phyloP scores from a whole-genome alignment of 2,329 filamentous ascomycete species.

The Colletotrichum salicis region DNA sequence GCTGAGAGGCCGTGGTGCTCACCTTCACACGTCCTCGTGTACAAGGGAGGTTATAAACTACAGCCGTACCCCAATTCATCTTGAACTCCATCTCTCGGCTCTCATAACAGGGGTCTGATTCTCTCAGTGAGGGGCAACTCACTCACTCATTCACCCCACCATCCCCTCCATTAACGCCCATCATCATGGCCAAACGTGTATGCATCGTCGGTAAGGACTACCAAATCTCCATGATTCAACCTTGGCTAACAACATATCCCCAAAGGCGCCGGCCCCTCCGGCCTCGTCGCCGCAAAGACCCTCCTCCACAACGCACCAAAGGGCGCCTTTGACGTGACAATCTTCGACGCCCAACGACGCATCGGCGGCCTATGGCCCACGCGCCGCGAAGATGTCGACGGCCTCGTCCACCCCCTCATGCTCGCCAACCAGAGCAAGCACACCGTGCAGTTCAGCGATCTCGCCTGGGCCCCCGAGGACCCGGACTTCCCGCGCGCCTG shows the following conservation, averaged over 20 bases:
- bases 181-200: conserved; percentile 51
- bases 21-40: neutral
- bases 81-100: neutral
- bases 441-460: conserved; percentile 77
- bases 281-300: conserved; percentile 77
- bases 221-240: neutral
- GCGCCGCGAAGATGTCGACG: conserved; percentile 56
- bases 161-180: neutral
- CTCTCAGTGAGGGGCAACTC: conserved; percentile 19
- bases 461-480: conserved; percentile 71
- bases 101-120: conserved; percentile 8
- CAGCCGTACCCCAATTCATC: neutral
- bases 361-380: conserved; percentile 84
- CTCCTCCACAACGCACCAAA: conserved; percentile 69
- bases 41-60: neutral
- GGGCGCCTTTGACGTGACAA: conserved; percentile 71
- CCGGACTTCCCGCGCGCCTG: conserved; percentile 80
- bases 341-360: conserved; percentile 74
- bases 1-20: neutral
- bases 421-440: conserved; percentile 80
- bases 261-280: conserved; percentile 74
- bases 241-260: neutral
- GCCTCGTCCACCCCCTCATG: conserved; percentile 73
- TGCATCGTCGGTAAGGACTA: conserved; percentile 50
- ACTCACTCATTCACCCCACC: conserved; percentile 11